Conservation (phyloP, 1,139 yeast genomes). For the Debaryomycetaceae sp. region DNA sequence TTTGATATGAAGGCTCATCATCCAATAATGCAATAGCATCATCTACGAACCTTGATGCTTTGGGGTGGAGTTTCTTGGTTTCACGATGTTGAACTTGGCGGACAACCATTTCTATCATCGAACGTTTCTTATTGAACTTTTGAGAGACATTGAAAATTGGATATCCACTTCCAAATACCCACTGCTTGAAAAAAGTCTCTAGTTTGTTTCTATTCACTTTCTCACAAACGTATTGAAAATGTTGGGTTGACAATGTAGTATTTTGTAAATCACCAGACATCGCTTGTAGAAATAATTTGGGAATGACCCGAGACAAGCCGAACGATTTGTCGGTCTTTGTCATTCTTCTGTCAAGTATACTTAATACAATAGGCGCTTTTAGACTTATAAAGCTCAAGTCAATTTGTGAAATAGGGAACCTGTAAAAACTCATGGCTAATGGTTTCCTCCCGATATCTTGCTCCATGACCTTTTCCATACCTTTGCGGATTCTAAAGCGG, state of each 20-base stretch:
- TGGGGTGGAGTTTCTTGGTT: slow-evolving; percentile 31
- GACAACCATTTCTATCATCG: slow-evolving; percentile 91
- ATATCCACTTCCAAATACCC: slow-evolving; percentile 89
- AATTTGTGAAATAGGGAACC: slow-evolving; percentile 62
- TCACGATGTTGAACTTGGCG: slow-evolving; percentile 82
- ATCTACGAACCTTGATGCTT: slow-evolving; percentile 38
- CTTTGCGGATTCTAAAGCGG: slow-evolving; percentile 62
- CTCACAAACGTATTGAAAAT: slow-evolving; percentile 90
- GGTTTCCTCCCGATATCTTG: slow-evolving; percentile 84
- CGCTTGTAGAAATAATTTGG: slow-evolving; percentile 87
- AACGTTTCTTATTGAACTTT: slow-evolving; percentile 86
- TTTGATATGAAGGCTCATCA: slow-evolving; percentile 33
- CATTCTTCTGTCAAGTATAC: slow-evolving; percentile 86
- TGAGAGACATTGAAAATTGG: slow-evolving; percentile 89
- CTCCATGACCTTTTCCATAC: slow-evolving; percentile 63
- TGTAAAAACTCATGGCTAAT: slow-evolving; percentile 60
- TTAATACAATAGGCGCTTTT: slow-evolving; percentile 83
- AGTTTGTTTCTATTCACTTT: slow-evolving; percentile 85
- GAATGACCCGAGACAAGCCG: slow-evolving; percentile 87
- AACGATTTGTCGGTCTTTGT: slow-evolving; percentile 93
- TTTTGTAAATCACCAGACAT: slow-evolving; percentile 90
- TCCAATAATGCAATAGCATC: slow-evolving; percentile 43
- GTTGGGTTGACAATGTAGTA: slow-evolving; percentile 75
- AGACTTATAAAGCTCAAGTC: slow-evolving; percentile 64
- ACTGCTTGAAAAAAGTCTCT: slow-evolving; percentile 82